Base-by-base conservation (phyloP, 352 stramenopile species). In the Phytopythium oedochilum region DNA sequence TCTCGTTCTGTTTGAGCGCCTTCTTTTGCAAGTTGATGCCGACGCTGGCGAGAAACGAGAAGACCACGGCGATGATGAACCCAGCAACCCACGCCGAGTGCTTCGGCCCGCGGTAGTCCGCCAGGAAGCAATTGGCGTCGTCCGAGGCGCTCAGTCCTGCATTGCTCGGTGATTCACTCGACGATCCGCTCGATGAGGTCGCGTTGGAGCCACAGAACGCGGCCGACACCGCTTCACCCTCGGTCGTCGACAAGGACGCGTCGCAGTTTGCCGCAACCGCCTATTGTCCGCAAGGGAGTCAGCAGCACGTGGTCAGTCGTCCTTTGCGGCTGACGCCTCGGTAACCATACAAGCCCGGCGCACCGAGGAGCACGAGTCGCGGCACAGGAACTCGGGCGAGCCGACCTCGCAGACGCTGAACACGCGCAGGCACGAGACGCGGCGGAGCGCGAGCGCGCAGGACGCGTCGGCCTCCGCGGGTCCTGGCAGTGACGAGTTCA, bases 21-120 rank as follows among this genome's bases (percentile, higher is more conserved):
- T 75, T 80, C 65, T 94, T 94, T 55, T 94, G 84, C 53, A 94
- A 52, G 39, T 94, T 94, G 54, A 94, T 94, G 11, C 84, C 84
- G 43, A 94, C 75, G 53, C 78, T 90, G 3, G 78, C 79, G 20
- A 94, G 64, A 50, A 94, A 91, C 2, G 80, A 91, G 57, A 94
- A 94, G 18, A 91, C 75, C 18, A 94, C 75, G 4, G 84, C 79
- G 57, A 94, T 94, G 2, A 64, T 61, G 38, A 94, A 94, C 2
- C 84, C 84, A 12, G 83, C 76, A n/a, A 94, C 55, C 84, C 84
- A 94, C 23, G 76, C 64, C n/a, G 69, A 73, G 49, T 70, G 75
- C 53, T 82, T 69, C 0, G 82, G 78, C 10, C 81, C 83, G n/a
- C 69, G 57, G 53, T 94, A 91, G 34, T 77, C 63, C 5, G 63